phyloP scores from a whole-genome alignment of 164 flowering plant species.

The Kingdonia uniflora region DNA sequence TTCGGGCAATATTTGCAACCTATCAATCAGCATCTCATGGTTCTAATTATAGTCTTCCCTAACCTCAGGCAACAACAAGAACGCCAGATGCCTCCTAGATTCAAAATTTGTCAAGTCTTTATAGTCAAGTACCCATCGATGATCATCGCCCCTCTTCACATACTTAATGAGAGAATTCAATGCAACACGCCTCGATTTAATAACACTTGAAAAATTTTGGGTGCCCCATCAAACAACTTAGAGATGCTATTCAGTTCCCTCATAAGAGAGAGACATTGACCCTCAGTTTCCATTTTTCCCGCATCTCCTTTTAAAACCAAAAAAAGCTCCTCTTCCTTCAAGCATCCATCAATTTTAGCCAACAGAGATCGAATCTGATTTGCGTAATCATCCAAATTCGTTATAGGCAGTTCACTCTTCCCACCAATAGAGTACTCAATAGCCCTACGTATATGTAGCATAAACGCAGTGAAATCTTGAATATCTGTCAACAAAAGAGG shows the following conservation, averaged over 20 bases:
- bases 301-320: conserved; percentile 10
- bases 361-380: conserved; percentile 29
- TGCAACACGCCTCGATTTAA: conserved; percentile 37
- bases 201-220: conserved; percentile 29
- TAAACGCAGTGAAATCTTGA: conserved; percentile 49
- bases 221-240: conserved; percentile 39
- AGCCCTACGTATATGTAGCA: conserved; percentile 30
- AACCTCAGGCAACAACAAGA: conserved; percentile 76
- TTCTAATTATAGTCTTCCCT: conserved; percentile 72
- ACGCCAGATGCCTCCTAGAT: conserved; percentile 57
- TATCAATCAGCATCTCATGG: conserved; percentile 87
- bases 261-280: conserved; percentile 48
- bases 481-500: conserved; percentile 23
- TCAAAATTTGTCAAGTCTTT: conserved; percentile 70
- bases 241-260: conserved; percentile 50
- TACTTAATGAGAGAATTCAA: conserved; percentile 37
- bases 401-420: conserved; percentile 19
- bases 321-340: conserved; percentile 33
- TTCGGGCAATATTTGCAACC: conserved; percentile 62
- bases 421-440: conserved; percentile 25
- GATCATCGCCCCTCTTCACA: conserved; percentile 48
- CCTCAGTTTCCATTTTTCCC: conserved; percentile 19
- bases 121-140: conserved; percentile 59
- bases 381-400: conserved; percentile 41
- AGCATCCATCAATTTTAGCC: conserved; percentile 29